Evolutionary conservation across 2,329 filamentous ascomycete species (phyloP).

Genomic region (Emericellopsis cladophorae): DNA sequence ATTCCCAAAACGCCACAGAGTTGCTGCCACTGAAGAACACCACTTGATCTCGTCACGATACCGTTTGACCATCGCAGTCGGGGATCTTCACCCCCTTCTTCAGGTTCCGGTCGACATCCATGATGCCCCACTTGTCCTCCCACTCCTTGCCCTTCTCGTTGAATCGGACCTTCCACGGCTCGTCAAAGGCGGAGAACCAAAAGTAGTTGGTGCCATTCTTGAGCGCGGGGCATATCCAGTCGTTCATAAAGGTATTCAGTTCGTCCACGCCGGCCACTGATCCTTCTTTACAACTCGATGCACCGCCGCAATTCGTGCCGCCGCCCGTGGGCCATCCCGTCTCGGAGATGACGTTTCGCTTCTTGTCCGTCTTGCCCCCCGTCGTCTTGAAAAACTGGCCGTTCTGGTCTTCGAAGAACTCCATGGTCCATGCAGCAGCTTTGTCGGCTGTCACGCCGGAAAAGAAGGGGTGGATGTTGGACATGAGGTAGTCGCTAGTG

Average conservation of each 20-base stretch:
- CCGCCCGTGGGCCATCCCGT: conserved; percentile 83
- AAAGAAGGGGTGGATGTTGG: conserved; percentile 95
- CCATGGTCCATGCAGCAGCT: conserved; percentile 69
- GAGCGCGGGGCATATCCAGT: conserved; percentile 73
- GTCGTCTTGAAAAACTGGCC: conserved; percentile 45
- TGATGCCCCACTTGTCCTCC: conserved; percentile 93
- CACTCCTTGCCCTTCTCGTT: conserved; percentile 59
- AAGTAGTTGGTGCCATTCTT: conserved; percentile 84
- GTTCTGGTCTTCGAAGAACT: conserved; percentile 67
- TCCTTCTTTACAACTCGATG: conserved; percentile 45
- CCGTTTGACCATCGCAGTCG: conserved; percentile 66
- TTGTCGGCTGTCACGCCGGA: conserved; percentile 56
- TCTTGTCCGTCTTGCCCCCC: conserved; percentile 22
- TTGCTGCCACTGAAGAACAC: too few species aligned
- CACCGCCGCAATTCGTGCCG: conserved; percentile 61
- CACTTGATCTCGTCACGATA: conserved; percentile 11
- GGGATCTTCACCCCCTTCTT: conserved; percentile 80
- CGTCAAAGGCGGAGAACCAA: conserved; percentile 95
- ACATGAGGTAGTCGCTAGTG: conserved; percentile 80
- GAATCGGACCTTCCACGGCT: conserved; percentile 81
- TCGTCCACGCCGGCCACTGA: conserved; percentile 68
- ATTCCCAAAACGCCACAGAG: too few species aligned
- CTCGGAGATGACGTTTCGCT: conserved; percentile 73
- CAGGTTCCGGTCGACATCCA: conserved; percentile 74
- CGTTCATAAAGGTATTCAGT: conserved; percentile 75